Evolutionary conservation across 169 alveolate genomes (phyloP), one percentile per base, ranked within the genome.

Genomic region (Babesia caballi): DNA sequence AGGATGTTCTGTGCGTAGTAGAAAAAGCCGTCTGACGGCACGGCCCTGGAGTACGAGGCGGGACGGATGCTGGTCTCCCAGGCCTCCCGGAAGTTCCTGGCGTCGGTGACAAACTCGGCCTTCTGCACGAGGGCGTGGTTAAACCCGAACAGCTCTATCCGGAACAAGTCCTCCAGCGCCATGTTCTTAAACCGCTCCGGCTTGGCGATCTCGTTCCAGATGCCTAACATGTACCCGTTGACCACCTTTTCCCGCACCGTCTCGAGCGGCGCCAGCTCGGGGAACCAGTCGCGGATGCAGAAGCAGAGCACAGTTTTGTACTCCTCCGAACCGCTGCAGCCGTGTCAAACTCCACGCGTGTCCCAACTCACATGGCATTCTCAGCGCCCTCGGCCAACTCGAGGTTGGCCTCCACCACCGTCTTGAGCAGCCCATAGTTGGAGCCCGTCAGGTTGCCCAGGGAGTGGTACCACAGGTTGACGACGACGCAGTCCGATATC

Each of bases 11-110:
- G 47, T 30, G 88, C 75, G 65, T 92, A 94, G 51, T 72, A 84
- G 19, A 88, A 91, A 77, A 90, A 90, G 36, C 97, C 96, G 53
- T 94, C 97, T 2, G 94, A 80, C 4, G 97, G 97, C 21, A 94
- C 89, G 38, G 58, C 49, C 59, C 95, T 72, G 4, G 94, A 86
- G 82, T 94, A 94, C 19, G 71, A 35, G 33, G n/a, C n/a, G 7
- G 94, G 94, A 27, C 87, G 69, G 35, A 92, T 72, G 25, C 56
- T 69, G 15, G 49, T 46, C 4, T 54, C 52, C 95, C 95, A 91
- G 59, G 67, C 83, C 30, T 30, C 19, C 54, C 78, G 70, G 52
- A 85, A 61, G 47, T 56, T 59, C 33, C 66, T 7, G 14, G 89
- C 87, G 72, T 89, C 95, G 32, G 66, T 46, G 38, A 83, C 71